Evolutionary conservation across 1,284 basidiomycete species (phyloP).

Genomic region (Cryptococcus amylolentus): DNA sequence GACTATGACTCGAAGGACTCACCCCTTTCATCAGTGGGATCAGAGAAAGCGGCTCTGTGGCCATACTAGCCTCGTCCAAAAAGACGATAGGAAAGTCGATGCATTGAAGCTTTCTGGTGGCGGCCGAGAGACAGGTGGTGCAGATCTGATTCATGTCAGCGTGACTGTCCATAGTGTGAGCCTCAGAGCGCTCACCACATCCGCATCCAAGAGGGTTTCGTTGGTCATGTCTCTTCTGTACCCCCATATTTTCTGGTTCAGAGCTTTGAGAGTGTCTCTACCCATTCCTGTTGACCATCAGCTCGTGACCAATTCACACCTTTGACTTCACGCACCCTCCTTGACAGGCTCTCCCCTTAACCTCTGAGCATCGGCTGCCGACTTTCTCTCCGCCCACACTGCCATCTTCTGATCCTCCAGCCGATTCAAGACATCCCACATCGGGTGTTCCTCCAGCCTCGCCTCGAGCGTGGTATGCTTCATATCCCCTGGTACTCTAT

Average conservation of each 20-base stretch:
- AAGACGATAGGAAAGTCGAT: conserved; percentile 91
- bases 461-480: conserved; percentile 63
- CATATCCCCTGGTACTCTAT: conserved; percentile 61
- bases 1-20: conserved; percentile 45
- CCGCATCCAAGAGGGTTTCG: conserved; percentile 63
- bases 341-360: not conserved
- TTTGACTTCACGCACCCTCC: not conserved
- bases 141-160: conserved; percentile 59
- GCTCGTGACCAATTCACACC: not conserved
- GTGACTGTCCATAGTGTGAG: not conserved
- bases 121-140: conserved; percentile 74
- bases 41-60: conserved; percentile 81
- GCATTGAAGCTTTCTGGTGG: conserved; percentile 52
- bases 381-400: too few relatives aligned
- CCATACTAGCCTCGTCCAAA: conserved; percentile 93
- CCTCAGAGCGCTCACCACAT: conserved; percentile 60
- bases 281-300: not conserved
- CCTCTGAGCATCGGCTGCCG: not conserved
- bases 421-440: conserved; percentile 48
- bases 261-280: not conserved
- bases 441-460: conserved; percentile 62
- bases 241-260: not conserved
- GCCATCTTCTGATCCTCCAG: conserved; percentile 9
- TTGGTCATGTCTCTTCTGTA: not conserved
- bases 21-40: conserved; percentile 86